A percentile compares a stretch with the other conserved stretches of the same genome.
These are phyloP conservation scores for Tolypocladium inflatum DNA, from an alignment of 2,329 filamentous ascomycete genomes.

Conservation along the genomic window DNA sequence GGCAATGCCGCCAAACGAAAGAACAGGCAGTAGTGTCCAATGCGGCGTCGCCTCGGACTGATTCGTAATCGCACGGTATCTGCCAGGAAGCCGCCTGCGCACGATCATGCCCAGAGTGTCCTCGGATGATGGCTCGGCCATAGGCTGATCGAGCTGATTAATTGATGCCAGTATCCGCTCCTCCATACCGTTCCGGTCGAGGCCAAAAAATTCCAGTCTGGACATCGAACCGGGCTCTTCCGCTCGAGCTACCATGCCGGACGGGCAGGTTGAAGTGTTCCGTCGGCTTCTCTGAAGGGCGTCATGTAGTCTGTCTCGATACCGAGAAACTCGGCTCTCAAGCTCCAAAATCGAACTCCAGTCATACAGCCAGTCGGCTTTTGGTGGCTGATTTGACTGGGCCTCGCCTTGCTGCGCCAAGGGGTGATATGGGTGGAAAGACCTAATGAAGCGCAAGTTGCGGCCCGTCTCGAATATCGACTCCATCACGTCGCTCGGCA, in stretches of 20 bases:
- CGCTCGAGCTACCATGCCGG: not conserved
- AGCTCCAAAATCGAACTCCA: constrained; percentile 60
- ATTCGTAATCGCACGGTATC: constrained; percentile 8
- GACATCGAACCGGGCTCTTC: constrained; percentile 4
- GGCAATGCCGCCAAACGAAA: constrained; percentile 70
- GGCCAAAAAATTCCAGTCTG: constrained; percentile 38
- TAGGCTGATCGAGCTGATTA: constrained; percentile 26
- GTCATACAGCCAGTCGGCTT: constrained; percentile 58
- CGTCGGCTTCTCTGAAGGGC: constrained; percentile 11
- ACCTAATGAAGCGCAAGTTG: constrained; percentile 63
- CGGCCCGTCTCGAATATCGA: constrained; percentile 72
- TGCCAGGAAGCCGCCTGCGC: constrained; percentile 25
- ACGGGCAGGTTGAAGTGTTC: not conserved
- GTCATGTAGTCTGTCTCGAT: constrained; percentile 17
- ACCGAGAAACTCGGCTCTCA: constrained; percentile 45
- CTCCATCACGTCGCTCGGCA: constrained; percentile 58
- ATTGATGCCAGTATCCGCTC: constrained; percentile 42
- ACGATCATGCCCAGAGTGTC: constrained; percentile 32
- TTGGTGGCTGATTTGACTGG: constrained; percentile 39
- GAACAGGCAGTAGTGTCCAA: constrained; percentile 51
- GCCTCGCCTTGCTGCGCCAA: constrained; percentile 46
- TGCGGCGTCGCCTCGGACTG: constrained; percentile 34
- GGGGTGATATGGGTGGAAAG: constrained; percentile 62
- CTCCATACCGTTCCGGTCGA: constrained; percentile 36
- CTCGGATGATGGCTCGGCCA: constrained; percentile 10